Evolutionary conservation across 495 filamentous ascomycete species (phyloP).

Genomic region (Cenococcum geophilum): DNA sequence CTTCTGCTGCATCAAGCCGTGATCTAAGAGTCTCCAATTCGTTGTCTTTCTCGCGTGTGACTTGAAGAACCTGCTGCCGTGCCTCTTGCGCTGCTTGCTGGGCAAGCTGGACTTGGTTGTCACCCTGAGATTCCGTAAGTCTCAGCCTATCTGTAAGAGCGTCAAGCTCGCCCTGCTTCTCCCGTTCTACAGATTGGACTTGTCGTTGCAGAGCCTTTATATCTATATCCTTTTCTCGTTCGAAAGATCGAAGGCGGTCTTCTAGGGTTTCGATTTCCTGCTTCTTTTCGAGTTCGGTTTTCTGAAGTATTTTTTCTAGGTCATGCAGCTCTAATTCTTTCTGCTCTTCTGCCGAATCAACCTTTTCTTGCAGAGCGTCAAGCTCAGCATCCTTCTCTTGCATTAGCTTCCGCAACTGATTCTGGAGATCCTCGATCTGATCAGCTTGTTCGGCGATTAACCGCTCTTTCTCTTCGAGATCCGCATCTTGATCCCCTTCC

Average conservation of each 20-base stretch:
- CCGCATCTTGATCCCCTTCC: conserved; percentile 18
- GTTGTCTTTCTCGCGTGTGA: conserved; percentile 29
- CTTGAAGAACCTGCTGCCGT: conserved; percentile 28
- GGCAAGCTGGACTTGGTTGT: conserved; percentile 33
- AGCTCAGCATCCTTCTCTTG: conserved; percentile 55
- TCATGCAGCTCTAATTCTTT: conserved; percentile 14
- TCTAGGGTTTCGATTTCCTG: conserved; percentile 28
- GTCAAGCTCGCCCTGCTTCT: conserved; percentile 27
- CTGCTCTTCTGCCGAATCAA: conserved; percentile 41
- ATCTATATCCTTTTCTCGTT: conserved; percentile 27
- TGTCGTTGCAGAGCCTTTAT: conserved; percentile 28
- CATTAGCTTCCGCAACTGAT: conserved; percentile 19
- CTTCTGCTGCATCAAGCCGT: conserved; percentile 25
- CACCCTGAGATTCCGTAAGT: conserved; percentile 31
- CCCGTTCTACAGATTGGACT: conserved; percentile 24
- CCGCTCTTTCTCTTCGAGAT: conserved; percentile 20
- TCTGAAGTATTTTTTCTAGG: conserved; percentile 29
- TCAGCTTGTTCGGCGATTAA: conserved; percentile 20
- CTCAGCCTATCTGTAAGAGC: conserved; percentile 27
- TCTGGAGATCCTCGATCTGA: conserved; percentile 25
- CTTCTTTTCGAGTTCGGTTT: conserved; percentile 23
- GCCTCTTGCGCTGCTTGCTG: conserved; percentile 32
- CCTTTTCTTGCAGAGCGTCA: conserved; percentile 44
- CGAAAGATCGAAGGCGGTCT: conserved; percentile 12
- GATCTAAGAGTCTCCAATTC: conserved; percentile 30